Conservation (phyloP, 306 rosid genomes). For the Erythrophleum fordii region DNA sequence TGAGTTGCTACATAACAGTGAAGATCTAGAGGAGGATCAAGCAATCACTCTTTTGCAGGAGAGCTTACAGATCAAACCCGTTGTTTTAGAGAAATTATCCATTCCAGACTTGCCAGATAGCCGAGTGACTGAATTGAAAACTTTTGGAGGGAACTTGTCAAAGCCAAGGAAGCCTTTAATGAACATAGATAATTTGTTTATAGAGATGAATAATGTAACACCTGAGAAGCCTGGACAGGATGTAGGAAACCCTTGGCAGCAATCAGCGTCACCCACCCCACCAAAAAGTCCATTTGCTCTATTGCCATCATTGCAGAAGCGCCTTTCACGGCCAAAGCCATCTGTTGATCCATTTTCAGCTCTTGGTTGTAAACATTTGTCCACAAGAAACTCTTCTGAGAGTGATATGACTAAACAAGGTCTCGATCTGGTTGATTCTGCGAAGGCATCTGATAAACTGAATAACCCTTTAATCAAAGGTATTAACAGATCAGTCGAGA, state of each 20-base stretch:
- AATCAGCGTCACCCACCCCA: conserved; percentile 66
- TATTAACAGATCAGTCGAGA: conserved; percentile 34
- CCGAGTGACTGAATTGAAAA: conserved; percentile 49
- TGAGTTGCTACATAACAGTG: conserved; percentile 58
- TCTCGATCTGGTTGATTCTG: conserved; percentile 43
- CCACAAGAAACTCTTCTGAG: conserved; percentile 40
- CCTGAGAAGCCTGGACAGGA: conserved; percentile 33
- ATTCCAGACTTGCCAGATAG: conserved; percentile 65
- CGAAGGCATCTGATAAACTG: conserved; percentile 41
- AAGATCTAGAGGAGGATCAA: conserved; percentile 68
- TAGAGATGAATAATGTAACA: conserved; percentile 46
- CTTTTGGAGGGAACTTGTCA: conserved; percentile 47
- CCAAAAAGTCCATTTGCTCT: conserved; percentile 75
- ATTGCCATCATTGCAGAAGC: conserved; percentile 50
- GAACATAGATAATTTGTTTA: conserved; percentile 51
- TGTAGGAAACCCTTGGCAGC: conserved; percentile 43
- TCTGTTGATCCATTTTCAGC: conserved; percentile 69
- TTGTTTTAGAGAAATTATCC: conserved; percentile 57
- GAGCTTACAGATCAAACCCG: conserved; percentile 68
- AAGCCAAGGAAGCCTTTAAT: conserved; percentile 56
- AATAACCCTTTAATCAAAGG: conserved; percentile 34
- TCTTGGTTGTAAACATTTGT: conserved; percentile 48
- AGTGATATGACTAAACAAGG: conserved; percentile 24
- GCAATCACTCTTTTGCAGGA: conserved; percentile 65
- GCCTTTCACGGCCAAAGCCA: conserved; percentile 52